Percentiles rank a stretch among this genome's conserved stretches.
These are phyloP conservation scores for Trichoderma sp. DNA, from an alignment of 2,329 filamentous ascomycete species.

Conservation along the genomic window DNA sequence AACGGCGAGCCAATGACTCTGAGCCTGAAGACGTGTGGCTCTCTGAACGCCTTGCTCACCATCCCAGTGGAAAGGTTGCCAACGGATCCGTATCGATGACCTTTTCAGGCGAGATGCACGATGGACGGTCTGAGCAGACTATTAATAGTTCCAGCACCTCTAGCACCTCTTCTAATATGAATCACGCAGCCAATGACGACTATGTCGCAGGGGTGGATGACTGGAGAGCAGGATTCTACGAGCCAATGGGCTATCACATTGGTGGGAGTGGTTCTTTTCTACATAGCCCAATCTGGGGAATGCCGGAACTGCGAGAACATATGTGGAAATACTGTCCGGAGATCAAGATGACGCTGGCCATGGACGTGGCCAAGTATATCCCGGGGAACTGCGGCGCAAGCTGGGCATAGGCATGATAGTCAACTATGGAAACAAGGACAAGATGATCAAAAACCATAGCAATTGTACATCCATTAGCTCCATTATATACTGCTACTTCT, in stretches of 20 bases:
- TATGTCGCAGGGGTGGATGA: conserved; percentile 48
- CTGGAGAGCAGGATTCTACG: conserved; percentile 54
- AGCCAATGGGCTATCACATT: conserved; percentile 62
- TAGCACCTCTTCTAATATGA: not conserved
- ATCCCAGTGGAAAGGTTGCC: conserved; percentile 50
- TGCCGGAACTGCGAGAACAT: conserved; percentile 47
- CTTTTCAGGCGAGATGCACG: conserved; percentile 53
- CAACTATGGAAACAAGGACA: not conserved
- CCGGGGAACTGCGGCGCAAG: conserved; percentile 47
- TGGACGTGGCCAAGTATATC: conserved; percentile 55
- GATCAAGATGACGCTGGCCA: conserved; percentile 57
- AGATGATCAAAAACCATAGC: not conserved
- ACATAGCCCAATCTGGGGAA: conserved; percentile 51
- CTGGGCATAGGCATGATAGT: conserved; percentile 15
- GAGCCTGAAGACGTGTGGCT: conserved; percentile 61
- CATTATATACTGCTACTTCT: not conserved
- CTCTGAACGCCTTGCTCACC: conserved; percentile 51
- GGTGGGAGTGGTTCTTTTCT: conserved; percentile 50
- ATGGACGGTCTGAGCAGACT: conserved; percentile 33
- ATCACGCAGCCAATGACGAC: conserved; percentile 32
- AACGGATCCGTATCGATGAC: conserved; percentile 51
- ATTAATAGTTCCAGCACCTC: conserved; percentile 30
- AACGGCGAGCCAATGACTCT: conserved; percentile 45
- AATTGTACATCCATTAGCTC: not conserved
- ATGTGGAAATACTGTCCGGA: conserved; percentile 61